Percentiles rank a stretch among this genome's conserved stretches.
phyloP scores from a whole-genome alignment of 2,329 filamentous ascomycete genomes.

The Botrytis fragariae region DNA sequence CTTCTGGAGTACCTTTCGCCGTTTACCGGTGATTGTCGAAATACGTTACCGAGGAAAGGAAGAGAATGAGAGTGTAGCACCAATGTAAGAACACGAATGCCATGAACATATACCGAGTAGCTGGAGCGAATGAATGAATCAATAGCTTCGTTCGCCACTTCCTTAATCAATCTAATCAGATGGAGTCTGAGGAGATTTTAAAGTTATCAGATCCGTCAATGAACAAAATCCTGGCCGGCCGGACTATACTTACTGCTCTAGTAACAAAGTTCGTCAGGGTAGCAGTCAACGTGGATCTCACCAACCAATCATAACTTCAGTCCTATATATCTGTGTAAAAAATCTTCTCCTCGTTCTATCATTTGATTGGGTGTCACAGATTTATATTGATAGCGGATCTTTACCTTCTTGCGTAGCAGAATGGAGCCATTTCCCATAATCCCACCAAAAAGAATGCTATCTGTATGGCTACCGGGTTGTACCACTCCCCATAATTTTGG shows the following conservation, averaged over 20 bases:
- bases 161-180: constrained; percentile 7
- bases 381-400: background rate
- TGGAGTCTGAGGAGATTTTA: background rate
- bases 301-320: background rate
- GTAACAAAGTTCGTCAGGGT: background rate
- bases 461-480: background rate
- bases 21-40: background rate
- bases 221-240: background rate
- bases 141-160: background rate
- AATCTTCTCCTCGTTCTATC: background rate
- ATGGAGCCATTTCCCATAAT: background rate
- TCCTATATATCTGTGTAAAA: background rate
- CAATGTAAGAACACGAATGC: background rate
- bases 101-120: background rate
- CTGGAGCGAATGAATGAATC: background rate
- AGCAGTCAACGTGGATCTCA: background rate
- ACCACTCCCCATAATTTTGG: background rate
- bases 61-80: background rate
- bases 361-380: background rate
- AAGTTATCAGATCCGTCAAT: constrained; percentile 17
- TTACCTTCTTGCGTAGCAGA: background rate
- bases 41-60: background rate
- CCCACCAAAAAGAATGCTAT: background rate
- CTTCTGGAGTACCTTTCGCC: background rate
- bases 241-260: background rate